Percentiles rank a stretch among this genome's conserved stretches.
Conservation (phyloP, 208 protist genomes). For the Trichomonas tenax region DNA sequence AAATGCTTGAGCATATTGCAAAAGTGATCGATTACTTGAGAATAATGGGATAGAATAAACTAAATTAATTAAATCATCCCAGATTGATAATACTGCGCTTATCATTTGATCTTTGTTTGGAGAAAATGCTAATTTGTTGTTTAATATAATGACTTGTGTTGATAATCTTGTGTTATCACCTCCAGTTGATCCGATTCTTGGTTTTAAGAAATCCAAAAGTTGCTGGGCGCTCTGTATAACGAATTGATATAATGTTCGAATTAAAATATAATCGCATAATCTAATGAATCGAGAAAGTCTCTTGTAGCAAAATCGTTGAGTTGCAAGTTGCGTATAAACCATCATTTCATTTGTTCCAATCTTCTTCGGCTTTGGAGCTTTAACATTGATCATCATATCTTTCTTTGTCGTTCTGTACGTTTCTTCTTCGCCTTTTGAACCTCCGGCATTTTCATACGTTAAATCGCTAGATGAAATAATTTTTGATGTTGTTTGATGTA, state of each 20-base stretch:
- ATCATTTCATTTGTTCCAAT: neutral
- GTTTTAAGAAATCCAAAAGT: neutral
- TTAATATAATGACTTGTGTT: neutral
- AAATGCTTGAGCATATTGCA: neutral
- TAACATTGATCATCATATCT: neutral
- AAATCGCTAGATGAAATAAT: neutral
- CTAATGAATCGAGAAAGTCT: neutral
- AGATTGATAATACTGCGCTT: neutral
- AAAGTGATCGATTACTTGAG: neutral
- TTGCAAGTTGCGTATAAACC: conserved; percentile 11
- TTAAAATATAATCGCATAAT: conserved; percentile 4
- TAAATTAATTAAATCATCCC: neutral
- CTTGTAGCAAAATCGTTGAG: neutral
- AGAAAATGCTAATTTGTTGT: neutral
- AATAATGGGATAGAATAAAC: neutral
- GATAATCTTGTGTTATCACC: neutral
- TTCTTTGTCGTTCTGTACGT: neutral
- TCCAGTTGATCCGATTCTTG: neutral
- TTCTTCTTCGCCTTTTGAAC: neutral
- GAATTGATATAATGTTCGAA: neutral
- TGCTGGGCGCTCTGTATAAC: neutral
- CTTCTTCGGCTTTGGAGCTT: neutral
- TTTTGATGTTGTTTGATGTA: neutral
- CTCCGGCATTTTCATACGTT: neutral
- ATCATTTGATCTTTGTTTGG: neutral